phyloP scores from a whole-genome alignment of 495 filamentous ascomycete genomes.

The Lepidopterella palustris region DNA sequence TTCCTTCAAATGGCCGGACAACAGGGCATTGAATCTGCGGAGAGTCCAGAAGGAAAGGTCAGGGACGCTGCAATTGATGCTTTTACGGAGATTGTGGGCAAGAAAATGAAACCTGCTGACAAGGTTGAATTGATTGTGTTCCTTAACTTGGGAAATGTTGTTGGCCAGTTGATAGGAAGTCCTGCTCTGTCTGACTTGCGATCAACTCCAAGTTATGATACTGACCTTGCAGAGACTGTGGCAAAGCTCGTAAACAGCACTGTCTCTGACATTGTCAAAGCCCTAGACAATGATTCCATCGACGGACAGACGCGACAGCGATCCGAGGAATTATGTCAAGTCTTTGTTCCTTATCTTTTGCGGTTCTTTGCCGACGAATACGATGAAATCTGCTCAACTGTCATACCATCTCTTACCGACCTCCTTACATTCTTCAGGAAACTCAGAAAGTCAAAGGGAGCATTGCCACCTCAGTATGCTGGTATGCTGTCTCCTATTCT shows the following conservation, averaged over 20 bases:
- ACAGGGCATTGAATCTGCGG: slow-evolving; percentile 48
- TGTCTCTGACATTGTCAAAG: slow-evolving; percentile 75
- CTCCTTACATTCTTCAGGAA: slow-evolving; percentile 82
- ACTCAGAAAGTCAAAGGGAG: slow-evolving; percentile 53
- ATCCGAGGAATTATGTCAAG: slow-evolving; percentile 68
- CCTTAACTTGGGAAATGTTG: slow-evolving; percentile 74
- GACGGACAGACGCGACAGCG: slow-evolving; percentile 48
- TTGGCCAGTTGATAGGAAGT: slow-evolving; percentile 73
- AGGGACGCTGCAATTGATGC: slow-evolving; percentile 84
- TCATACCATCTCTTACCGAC: slow-evolving; percentile 86
- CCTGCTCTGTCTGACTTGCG: slow-evolving; percentile 69
- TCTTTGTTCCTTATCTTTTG: slow-evolving; percentile 76
- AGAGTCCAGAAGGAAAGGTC: slow-evolving; percentile 60
- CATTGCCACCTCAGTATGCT: slow-evolving; percentile 60
- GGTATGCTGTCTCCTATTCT: slow-evolving; percentile 78
- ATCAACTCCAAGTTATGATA: slow-evolving; percentile 79
- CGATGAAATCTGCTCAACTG: slow-evolving; percentile 92
- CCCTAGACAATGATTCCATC: slow-evolving; percentile 56
- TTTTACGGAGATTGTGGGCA: slow-evolving; percentile 89
- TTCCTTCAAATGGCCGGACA: slow-evolving; percentile 69
- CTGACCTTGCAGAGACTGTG: slow-evolving; percentile 86
- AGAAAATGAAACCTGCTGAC: slow-evolving; percentile 92
- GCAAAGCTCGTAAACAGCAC: slow-evolving; percentile 93
- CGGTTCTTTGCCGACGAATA: slow-evolving; percentile 97
- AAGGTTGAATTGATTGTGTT: slow-evolving; percentile 91